Percentiles rank a stretch among this genome's conserved stretches.
Evolutionary conservation across 169 alveolate species (phyloP).

Genomic region (Eimeria praecox): DNA sequence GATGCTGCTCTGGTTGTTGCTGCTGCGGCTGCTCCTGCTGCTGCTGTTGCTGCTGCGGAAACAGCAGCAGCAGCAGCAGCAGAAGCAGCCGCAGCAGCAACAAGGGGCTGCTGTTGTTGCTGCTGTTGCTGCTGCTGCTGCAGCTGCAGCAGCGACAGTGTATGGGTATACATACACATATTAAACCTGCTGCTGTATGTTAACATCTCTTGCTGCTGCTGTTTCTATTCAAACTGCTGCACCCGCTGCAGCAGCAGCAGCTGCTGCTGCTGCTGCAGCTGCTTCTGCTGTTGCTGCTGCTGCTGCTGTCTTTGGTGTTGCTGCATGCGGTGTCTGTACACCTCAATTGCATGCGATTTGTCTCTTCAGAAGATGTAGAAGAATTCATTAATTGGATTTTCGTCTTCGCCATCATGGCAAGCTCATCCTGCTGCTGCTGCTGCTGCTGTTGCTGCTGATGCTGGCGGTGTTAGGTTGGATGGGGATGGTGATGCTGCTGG

Average conservation of each 20-base stretch:
- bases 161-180: background rate
- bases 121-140: background rate
- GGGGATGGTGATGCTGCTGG: slow-evolving; percentile 43
- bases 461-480: slow-evolving; percentile 30
- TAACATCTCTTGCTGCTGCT: background rate
- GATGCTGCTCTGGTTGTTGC: slow-evolving; percentile 1
- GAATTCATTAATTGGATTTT: slow-evolving; percentile 72
- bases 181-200: slow-evolving; percentile 1
- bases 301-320: too few relatives aligned
- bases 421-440: background rate
- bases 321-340: slow-evolving; percentile 36
- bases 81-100: too few relatives aligned
- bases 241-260: too few relatives aligned
- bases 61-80: slow-evolving; percentile 19
- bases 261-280: background rate
- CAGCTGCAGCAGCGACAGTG: slow-evolving; percentile 15
- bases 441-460: slow-evolving; percentile 37
- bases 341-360: background rate
- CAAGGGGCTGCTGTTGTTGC: background rate
- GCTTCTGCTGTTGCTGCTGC: too few relatives aligned
- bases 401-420: slow-evolving; percentile 66
- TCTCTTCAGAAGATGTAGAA: slow-evolving; percentile 37
- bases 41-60: too few relatives aligned
- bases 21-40: background rate
- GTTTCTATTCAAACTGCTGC: too few relatives aligned